Percentiles rank a stretch among this genome's conserved stretches.
Conservation (phyloP, 495 filamentous ascomycete species). For the Letharia lupina region DNA sequence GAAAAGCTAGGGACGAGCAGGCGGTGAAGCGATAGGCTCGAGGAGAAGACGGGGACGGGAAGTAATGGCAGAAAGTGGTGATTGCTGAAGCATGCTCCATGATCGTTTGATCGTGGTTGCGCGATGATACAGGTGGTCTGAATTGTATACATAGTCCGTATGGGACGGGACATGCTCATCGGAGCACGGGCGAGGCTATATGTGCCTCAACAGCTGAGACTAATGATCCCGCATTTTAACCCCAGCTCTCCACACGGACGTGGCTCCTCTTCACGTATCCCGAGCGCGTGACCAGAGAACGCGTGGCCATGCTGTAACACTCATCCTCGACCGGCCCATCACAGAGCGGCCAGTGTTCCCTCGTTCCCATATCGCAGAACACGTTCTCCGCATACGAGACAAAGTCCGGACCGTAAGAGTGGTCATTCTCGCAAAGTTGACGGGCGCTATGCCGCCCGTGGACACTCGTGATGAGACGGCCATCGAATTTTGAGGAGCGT, state of each 20-base stretch:
- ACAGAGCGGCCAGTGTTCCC: background rate
- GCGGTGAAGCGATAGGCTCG: too few species aligned
- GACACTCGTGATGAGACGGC: background rate
- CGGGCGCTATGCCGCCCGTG: conserved; percentile 6
- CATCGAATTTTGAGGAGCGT: background rate
- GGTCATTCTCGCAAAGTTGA: conserved; percentile 1
- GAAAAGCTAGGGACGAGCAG: too few species aligned
- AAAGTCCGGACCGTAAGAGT: conserved; percentile 5
- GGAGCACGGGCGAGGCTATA: too few species aligned
- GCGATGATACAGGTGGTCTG: background rate
- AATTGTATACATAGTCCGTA: background rate
- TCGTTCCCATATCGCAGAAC: conserved; percentile 10
- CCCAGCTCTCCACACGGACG: background rate
- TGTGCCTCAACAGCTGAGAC: background rate
- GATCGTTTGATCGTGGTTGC: too few species aligned
- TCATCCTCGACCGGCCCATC: background rate
- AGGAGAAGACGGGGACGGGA: too few species aligned
- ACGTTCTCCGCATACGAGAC: conserved; percentile 1
- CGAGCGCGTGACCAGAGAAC: background rate
- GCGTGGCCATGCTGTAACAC: background rate
- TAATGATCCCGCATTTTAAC: background rate
- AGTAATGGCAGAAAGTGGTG: too few species aligned
- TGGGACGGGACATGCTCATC: too few species aligned
- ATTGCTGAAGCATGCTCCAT: too few species aligned
- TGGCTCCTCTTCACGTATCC: background rate